These are phyloP conservation scores for Colletotrichum abscissum DNA, from an alignment of 2,329 filamentous ascomycete genomes.

Conservation along the genomic window DNA sequence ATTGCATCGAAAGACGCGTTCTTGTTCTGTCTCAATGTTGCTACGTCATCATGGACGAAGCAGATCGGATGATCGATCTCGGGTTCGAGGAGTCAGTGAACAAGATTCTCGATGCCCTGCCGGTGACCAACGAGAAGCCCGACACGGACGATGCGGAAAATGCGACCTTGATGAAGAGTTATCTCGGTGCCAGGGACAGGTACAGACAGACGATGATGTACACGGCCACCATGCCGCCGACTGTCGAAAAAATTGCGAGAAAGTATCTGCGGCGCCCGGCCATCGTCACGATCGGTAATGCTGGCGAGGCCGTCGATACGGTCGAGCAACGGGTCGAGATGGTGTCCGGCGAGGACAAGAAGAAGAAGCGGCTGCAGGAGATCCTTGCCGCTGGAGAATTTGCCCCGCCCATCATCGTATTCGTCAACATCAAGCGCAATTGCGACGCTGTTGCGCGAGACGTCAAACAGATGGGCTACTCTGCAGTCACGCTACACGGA, in stretches of 20 bases:
- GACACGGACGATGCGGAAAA: slow-evolving; percentile 94
- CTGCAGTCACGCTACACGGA: slow-evolving; percentile 89
- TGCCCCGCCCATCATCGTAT: slow-evolving; percentile 93
- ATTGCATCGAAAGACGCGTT: slow-evolving; percentile 94
- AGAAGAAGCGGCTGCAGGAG: slow-evolving; percentile 94
- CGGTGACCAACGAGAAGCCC: slow-evolving; percentile 93
- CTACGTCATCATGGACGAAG: slow-evolving; percentile 99
- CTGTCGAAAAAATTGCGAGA: slow-evolving; percentile 94
- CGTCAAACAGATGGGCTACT: slow-evolving; percentile 94
- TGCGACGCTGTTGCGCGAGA: slow-evolving; percentile 95
- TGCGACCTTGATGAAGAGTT: slow-evolving; percentile 82
- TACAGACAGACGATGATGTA: slow-evolving; percentile 99
- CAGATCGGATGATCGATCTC: slow-evolving; percentile 98
- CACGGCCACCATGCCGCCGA: slow-evolving; percentile 95
- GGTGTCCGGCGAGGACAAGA: slow-evolving; percentile 89
- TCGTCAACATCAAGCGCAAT: slow-evolving; percentile 99
- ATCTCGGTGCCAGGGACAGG: slow-evolving; percentile 78
- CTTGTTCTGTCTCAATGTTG: slow-evolving; percentile 96
- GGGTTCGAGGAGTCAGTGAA: slow-evolving; percentile 98
- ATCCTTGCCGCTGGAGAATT: slow-evolving; percentile 87
- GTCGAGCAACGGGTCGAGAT: slow-evolving; percentile 98
- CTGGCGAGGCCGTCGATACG: slow-evolving; percentile 95
- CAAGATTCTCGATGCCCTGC: slow-evolving; percentile 94
- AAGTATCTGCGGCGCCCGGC: slow-evolving; percentile 95
- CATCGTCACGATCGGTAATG: slow-evolving; percentile 93